phyloP scores from a whole-genome alignment of 192 early-diverging fungal species.

The Umbelopsis sp. region DNA sequence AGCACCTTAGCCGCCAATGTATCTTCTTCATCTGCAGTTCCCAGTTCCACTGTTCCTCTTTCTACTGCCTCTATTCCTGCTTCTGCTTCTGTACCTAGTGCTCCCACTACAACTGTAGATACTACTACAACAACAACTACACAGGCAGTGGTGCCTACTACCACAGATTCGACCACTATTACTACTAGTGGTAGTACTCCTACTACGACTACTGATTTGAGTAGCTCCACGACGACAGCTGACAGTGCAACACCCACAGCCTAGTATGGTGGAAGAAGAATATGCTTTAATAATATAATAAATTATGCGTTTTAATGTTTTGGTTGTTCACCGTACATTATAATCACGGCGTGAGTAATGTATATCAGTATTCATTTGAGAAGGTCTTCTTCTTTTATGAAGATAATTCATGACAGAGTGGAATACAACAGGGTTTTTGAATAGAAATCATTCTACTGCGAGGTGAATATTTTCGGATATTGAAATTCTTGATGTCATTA shows the following conservation, averaged over 20 bases:
- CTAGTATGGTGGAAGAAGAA: not conserved
- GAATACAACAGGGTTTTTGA: too few species aligned
- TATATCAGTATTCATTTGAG: too few species aligned
- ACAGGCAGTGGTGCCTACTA: not conserved
- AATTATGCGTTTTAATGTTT: not conserved
- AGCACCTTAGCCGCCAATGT: not conserved
- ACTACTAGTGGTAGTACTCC: not conserved
- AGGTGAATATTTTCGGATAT: not conserved
- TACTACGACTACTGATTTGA: not conserved
- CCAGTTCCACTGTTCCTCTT: not conserved
- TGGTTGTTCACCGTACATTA: too few species aligned
- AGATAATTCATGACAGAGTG: not conserved
- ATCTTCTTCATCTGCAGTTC: not conserved
- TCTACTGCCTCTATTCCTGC: not conserved
- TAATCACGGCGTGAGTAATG: too few species aligned
- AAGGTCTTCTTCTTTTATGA: not conserved
- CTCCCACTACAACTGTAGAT: not conserved
- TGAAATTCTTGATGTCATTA: slow-evolving; percentile 2
- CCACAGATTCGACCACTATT: not conserved
- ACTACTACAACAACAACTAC: not conserved
- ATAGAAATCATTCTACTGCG: too few species aligned
- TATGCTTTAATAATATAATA: not conserved
- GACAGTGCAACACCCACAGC: not conserved
- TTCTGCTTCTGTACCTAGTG: not conserved
- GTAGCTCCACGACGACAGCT: not conserved